Percentiles rank a stretch among this genome's conserved stretches.
Conservation (phyloP, 1,284 basidiomycete species). For the Flammula alnicola region DNA sequence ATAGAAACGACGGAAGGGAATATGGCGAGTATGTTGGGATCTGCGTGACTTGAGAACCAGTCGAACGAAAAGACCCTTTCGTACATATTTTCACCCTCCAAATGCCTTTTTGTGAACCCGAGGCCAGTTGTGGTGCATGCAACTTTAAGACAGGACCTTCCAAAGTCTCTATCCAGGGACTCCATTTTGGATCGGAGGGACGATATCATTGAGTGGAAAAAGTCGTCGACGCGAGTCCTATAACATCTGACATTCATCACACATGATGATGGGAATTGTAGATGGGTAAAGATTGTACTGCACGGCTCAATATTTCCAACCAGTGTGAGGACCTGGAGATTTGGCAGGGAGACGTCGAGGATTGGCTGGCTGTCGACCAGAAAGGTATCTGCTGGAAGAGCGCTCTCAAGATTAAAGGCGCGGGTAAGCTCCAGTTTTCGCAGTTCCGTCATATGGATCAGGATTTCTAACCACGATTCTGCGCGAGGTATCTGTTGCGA, state of each 20-base stretch:
- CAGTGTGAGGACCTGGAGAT: conserved; percentile 7
- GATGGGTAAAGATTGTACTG: conserved; percentile 7
- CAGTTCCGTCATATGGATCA: conserved; percentile 6
- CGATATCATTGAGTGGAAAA: conserved; percentile 3
- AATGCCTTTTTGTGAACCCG: conserved; percentile 2
- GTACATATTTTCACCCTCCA: background rate
- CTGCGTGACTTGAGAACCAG: conserved; percentile 5
- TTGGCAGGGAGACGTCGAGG: conserved; percentile 3
- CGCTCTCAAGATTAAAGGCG: too few species aligned
- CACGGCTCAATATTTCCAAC: conserved; percentile 2
- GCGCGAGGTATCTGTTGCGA: background rate
- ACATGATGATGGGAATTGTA: conserved; percentile 4
- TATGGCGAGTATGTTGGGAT: conserved; percentile 1
- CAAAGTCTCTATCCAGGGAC: too few species aligned
- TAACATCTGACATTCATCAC: conserved; percentile 6
- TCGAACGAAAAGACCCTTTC: conserved; percentile 1
- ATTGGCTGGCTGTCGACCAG: background rate
- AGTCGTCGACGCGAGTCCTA: background rate
- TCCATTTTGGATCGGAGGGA: background rate
- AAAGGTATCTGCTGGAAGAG: background rate
- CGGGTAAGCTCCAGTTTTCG: conserved; percentile 3
- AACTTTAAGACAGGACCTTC: conserved; percentile 1
- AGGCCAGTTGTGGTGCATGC: background rate
- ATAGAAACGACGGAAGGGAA: conserved; percentile 8
- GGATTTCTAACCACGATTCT: conserved; percentile 9